Evolutionary conservation across 768 basidiomycete species (phyloP), one percentile per base, ranked within the genome.

Genomic region (Phlebiopsis flavidoalba): DNA sequence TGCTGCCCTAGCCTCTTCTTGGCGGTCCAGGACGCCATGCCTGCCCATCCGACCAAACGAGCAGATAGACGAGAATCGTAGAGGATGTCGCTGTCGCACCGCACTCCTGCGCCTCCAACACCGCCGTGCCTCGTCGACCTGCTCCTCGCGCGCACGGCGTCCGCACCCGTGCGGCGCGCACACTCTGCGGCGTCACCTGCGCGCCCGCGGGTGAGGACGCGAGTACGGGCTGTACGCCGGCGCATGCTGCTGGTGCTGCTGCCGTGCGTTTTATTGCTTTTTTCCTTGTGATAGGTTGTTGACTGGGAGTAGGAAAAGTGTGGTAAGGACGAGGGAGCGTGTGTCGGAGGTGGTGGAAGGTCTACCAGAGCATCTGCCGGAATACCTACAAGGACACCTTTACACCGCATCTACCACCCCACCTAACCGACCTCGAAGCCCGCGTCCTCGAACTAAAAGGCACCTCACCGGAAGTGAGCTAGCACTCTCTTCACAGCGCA

Each of bases 361-460:
- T 2, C 26, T 31, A 31, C 26, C 10, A 24, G 21, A 22, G 55
- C 40, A 21, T 24, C 8, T 12, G 35, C 22, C 14, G n/a, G n/a
- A n/a, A 31, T 6, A 31, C 3, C 26, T 31, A 31, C 26, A 2
- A 31, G 26, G 3, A 6, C 26, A 31, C 55, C 4, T 52, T 57
- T 21, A 19, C 21, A 3, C 15, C 2, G 17, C 60, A 54, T 8
- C 19, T 35, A 10, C 60, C 60, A 8, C 3, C 48, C 8, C 21
- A n/a, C 0, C 48, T 64, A 4, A 45, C 61, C 1, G 65, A 66
- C 36, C 52, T 70, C 21, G 67, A 67, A 57, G 60, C 57, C n/a
- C 61, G 66, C 37, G 64, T 71, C 12, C 26, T 37, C 19, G 62
- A 62, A 12, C 40, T 71, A 36, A 65, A 67, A 57, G 26, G 52